Conservation (phyloP, 352 stramenopile genomes). For the Elongisporangium senticosum region DNA sequence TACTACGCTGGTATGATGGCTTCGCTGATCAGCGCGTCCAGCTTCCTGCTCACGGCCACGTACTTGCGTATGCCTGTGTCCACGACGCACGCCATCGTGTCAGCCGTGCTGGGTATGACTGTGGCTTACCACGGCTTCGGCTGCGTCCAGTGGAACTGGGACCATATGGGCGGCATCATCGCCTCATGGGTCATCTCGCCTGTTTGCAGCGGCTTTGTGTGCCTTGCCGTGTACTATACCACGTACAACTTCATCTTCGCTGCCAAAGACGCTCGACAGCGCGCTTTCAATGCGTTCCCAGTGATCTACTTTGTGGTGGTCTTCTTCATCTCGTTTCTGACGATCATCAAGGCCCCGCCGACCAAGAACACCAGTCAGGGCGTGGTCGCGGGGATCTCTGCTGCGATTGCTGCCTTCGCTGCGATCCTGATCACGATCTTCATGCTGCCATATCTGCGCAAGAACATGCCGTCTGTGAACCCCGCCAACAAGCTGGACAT, state of each 20-base stretch:
- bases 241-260: conserved; percentile 45
- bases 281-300: conserved; percentile 33
- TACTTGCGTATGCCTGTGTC: conserved; percentile 59
- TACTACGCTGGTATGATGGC: conserved; percentile 67
- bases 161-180: conserved; percentile 49
- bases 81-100: conserved; percentile 70
- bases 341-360: conserved; percentile 29
- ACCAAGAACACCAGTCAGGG: conserved; percentile 2
- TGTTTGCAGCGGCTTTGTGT: conserved; percentile 38
- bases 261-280: conserved; percentile 17
- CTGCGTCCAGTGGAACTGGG: conserved; percentile 25
- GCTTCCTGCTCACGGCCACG: conserved; percentile 54
- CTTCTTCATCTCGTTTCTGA: conserved; percentile 41
- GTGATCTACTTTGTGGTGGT: conserved; percentile 43
- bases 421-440: not conserved
- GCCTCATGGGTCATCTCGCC: conserved; percentile 67
- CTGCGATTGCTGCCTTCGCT: not conserved
- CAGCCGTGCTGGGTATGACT: conserved; percentile 61
- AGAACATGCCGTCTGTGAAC: too few relatives aligned
- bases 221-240: conserved; percentile 47
- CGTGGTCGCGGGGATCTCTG: conserved; percentile 1
- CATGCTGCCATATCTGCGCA: too few relatives aligned
- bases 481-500: conserved; percentile 9
- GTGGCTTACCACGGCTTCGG: conserved; percentile 30
- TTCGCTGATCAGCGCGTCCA: conserved; percentile 33